Conservation (phyloP, 2,329 filamentous ascomycete genomes). For the Xylaria hypoxylon region DNA sequence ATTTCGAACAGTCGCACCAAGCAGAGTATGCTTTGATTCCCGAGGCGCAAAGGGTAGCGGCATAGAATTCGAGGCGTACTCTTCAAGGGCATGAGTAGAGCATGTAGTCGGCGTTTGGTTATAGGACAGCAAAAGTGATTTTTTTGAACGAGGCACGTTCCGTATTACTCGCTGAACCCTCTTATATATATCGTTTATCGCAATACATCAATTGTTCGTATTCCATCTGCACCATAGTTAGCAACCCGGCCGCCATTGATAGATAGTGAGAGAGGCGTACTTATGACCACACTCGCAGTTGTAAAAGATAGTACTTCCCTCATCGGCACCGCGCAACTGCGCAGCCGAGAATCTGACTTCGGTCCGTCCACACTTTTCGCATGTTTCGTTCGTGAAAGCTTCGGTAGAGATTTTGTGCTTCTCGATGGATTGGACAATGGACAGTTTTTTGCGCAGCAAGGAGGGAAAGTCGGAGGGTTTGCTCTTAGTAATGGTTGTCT, state of each 20-base stretch:
- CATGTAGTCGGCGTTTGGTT: constrained; percentile 41
- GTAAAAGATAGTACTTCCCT: constrained; percentile 94
- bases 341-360: constrained; percentile 88
- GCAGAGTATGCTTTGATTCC: constrained; percentile 93
- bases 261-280: constrained; percentile 60
- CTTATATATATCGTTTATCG: constrained; percentile 1
- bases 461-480: constrained; percentile 93
- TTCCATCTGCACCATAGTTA: constrained; percentile 53
- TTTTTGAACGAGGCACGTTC: constrained; percentile 23
- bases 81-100: constrained; percentile 30
- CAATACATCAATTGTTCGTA: constrained; percentile 61
- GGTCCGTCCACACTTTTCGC: constrained; percentile 81
- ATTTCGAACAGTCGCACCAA: constrained; percentile 91
- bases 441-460: constrained; percentile 84
- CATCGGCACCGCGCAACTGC: constrained; percentile 91
- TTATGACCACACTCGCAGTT: constrained; percentile 85
- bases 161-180: constrained; percentile 6
- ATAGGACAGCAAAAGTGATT: constrained; percentile 43
- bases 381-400: constrained; percentile 73
- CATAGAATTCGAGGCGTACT: constrained; percentile 37
- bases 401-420: constrained; percentile 81
- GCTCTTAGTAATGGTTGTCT: constrained; percentile 83
- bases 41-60: constrained; percentile 60
- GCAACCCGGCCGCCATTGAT: constrained; percentile 12
- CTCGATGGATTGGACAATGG: constrained; percentile 85